Evolutionary conservation across 139 green algal species (phyloP), one percentile per base, ranked within the genome.

Genomic region (Raphidocelis subcapitata): DNA sequence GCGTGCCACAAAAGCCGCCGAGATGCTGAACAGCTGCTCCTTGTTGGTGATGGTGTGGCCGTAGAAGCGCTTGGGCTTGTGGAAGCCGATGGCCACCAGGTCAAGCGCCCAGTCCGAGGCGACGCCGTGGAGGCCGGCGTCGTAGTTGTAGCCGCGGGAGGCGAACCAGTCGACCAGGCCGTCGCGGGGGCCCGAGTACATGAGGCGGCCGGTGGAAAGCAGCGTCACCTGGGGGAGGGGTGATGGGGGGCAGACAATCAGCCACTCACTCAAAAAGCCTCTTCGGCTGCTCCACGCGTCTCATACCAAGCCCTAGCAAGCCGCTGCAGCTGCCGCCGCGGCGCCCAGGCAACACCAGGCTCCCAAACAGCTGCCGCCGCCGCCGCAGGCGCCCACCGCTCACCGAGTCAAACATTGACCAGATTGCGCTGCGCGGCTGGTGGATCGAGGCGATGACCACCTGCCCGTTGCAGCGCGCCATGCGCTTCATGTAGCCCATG

Each of bases 401-500:
- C 46, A 82, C 79, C 49, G 33, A 71, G 67, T 97, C 91, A 75
- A 98, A 93, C 73, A 95, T 83, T 36, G 65, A 77, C 65, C 90
- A 98, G 51, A 98, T 92, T 62, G 77, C 85, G 66, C 56, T 77
- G 55, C 91, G 83, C 4, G 91, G 91, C 75, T 96, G 91, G 81
- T 96, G 91, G 67, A 96, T 93, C 63, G 83, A 85, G 1, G 73
- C 70, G 18, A 96, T 79, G 23, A 96, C 81, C 1, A 88, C 95
- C 67, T 92, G 82, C 1, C 83, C 86, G 41, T 85, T 80, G n/a
- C 84, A 55, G 69, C 91, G 80, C 18, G 89, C 87, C 81, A 83
- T 87, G 29, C 65, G 46, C 64, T 74, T 77, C 32, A 79, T 55
- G 75, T 77, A 82, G 35, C 62, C 35, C 66, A 56, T 60, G 32